phyloP scores from a whole-genome alignment of 495 filamentous ascomycete genomes.

The Emericellopsis terricola region DNA sequence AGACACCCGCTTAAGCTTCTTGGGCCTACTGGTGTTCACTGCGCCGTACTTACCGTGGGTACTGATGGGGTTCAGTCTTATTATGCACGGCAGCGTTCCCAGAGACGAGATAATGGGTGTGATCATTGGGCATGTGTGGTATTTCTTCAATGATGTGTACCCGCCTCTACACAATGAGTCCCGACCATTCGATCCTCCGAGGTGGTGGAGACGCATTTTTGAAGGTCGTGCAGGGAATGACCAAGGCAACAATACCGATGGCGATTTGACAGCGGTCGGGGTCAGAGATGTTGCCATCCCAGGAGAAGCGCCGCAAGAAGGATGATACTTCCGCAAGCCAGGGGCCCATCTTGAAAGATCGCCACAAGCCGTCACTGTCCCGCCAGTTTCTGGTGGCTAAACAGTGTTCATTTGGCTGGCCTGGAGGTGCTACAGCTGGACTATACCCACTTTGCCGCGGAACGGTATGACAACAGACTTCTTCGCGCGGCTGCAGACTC shows the following conservation, averaged over 20 bases:
- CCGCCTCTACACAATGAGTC: slow-evolving; percentile 74
- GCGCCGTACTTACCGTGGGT: slow-evolving; percentile 97
- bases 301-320: too few relatives aligned
- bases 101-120: slow-evolving; percentile 95
- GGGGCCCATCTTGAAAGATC: background rate
- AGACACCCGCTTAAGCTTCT: slow-evolving; percentile 73
- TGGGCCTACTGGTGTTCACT: slow-evolving; percentile 78
- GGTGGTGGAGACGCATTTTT: slow-evolving; percentile 82
- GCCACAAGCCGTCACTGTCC: too few relatives aligned
- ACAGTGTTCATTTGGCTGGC: too few relatives aligned
- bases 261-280: slow-evolving; percentile 33
- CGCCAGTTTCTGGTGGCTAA: too few relatives aligned
- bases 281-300: slow-evolving; percentile 18
- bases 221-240: slow-evolving; percentile 32
- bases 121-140: slow-evolving; percentile 89
- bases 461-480: too few relatives aligned
- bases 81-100: slow-evolving; percentile 70
- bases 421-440: too few relatives aligned
- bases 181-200: slow-evolving; percentile 75
- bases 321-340: too few relatives aligned
- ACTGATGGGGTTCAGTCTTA: slow-evolving; percentile 71
- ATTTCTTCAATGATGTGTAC: slow-evolving; percentile 95
- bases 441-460: too few relatives aligned
- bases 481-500: too few relatives aligned
- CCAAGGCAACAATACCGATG: slow-evolving; percentile 27